These are phyloP conservation scores for Aspergillus chevalieri DNA, from an alignment of 2,329 filamentous ascomycete genomes.

Conservation along the genomic window DNA sequence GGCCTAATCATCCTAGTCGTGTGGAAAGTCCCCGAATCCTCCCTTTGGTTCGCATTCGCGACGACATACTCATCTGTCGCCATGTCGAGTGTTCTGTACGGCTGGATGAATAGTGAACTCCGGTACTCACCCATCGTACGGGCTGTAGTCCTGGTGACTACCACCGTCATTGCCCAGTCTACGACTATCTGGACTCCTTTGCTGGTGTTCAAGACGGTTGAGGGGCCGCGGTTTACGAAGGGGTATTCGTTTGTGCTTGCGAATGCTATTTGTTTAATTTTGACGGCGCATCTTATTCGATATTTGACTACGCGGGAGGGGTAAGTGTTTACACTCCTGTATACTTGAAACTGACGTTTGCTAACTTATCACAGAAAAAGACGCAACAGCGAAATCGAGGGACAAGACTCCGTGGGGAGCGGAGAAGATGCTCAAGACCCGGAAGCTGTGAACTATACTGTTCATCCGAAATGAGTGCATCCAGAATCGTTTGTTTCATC, in stretches of 20 bases:
- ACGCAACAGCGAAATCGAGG: background rate
- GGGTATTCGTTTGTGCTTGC: slow-evolving; percentile 39
- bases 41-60: slow-evolving; percentile 50
- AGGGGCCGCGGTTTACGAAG: slow-evolving; percentile 39
- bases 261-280: slow-evolving; percentile 33
- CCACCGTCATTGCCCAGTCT: slow-evolving; percentile 50
- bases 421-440: background rate
- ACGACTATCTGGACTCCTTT: slow-evolving; percentile 53
- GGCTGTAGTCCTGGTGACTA: slow-evolving; percentile 46
- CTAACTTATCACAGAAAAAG: background rate
- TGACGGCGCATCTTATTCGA: slow-evolving; percentile 18
- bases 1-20: slow-evolving; percentile 50
- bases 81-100: slow-evolving; percentile 51
- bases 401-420: background rate
- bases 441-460: background rate
- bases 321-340: background rate
- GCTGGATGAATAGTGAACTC: slow-evolving; percentile 51
- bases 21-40: slow-evolving; percentile 52
- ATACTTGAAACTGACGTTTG: background rate
- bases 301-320: slow-evolving; percentile 11
- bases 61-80: slow-evolving; percentile 47
- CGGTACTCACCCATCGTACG: slow-evolving; percentile 38
- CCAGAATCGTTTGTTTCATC: too few relatives aligned
- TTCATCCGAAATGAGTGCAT: too few relatives aligned
- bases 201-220: slow-evolving; percentile 45